phyloP scores from a whole-genome alignment of 345 rosid genomes.

The Draba incana region DNA sequence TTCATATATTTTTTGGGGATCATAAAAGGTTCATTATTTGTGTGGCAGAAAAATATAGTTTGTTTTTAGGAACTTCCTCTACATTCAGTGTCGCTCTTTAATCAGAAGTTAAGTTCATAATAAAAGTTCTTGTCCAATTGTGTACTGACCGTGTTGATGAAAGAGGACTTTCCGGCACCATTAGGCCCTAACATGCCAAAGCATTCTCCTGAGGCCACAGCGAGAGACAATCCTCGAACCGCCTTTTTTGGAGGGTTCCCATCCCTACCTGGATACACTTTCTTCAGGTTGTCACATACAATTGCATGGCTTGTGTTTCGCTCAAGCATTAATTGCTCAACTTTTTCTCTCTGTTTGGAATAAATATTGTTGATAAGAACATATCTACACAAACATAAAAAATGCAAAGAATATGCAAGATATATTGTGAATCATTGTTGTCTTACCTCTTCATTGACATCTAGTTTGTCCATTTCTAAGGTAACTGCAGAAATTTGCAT shows the following conservation, averaged over 20 bases:
- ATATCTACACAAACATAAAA: not conserved
- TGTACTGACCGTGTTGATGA: slow-evolving; percentile 82
- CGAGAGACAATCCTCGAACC: slow-evolving; percentile 89
- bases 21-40: no score
- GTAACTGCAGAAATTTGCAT: slow-evolving; percentile 74
- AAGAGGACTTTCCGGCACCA: slow-evolving; percentile 97
- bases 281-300: slow-evolving; percentile 68
- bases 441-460: slow-evolving; percentile 83
- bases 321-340: slow-evolving; percentile 68
- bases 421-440: not conserved
- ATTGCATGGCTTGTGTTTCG: slow-evolving; percentile 57
- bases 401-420: slow-evolving; percentile 10
- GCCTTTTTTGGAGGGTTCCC: slow-evolving; percentile 89
- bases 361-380: not conserved
- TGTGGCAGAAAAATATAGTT: no score
- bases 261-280: slow-evolving; percentile 88
- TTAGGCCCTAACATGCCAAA: slow-evolving; percentile 98
- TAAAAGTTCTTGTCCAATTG: not conserved
- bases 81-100: not conserved
- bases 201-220: slow-evolving; percentile 88
- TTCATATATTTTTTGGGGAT: no score
- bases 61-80: no score
- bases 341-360: slow-evolving; percentile 66
- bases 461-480: slow-evolving; percentile 80
- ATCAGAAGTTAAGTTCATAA: not conserved